phyloP scores from a whole-genome alignment of 768 basidiomycete species.

The Pleurotus djamor region DNA sequence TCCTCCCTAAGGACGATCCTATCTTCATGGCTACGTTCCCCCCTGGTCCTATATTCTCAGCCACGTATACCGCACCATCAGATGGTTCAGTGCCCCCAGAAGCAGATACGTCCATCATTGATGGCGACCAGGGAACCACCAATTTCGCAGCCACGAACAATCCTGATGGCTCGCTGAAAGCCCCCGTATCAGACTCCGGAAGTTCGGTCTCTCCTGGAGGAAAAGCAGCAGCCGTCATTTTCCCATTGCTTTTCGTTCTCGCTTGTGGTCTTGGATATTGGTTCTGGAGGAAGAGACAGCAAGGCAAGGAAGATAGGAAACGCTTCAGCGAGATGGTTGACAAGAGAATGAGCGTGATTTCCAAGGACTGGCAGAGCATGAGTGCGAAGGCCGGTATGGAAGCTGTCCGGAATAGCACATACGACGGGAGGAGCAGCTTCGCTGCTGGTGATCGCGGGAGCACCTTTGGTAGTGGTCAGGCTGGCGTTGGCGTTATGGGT shows the following conservation, averaged over 20 bases:
- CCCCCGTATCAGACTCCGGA: background rate
- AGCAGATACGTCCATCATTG: constrained; percentile 35
- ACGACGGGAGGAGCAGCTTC: constrained; percentile 21
- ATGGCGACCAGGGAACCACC: constrained; percentile 27
- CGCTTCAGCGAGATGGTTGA: constrained; percentile 69
- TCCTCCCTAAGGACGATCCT: constrained; percentile 48
- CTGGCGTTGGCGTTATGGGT: constrained; percentile 31
- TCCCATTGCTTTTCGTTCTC: constrained; percentile 61
- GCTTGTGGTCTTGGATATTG: constrained; percentile 40
- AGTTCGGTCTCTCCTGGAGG: constrained; percentile 43
- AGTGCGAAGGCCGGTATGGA: constrained; percentile 67
- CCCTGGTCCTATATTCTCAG: constrained; percentile 69
- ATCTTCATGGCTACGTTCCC: constrained; percentile 52
- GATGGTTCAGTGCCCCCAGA: constrained; percentile 33
- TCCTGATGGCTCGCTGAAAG: constrained; percentile 23
- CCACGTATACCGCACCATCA: constrained; percentile 49
- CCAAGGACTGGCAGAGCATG: constrained; percentile 74
- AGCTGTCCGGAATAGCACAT: constrained; percentile 71
- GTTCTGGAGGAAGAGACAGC: constrained; percentile 51
- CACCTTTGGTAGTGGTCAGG: constrained; percentile 37
- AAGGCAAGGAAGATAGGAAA: constrained; percentile 47
- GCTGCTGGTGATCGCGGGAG: constrained; percentile 9
- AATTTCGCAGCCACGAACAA: constrained; percentile 36
- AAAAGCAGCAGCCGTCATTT: constrained; percentile 61
- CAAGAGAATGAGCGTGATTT: constrained; percentile 82